phyloP scores from a whole-genome alignment of 352 stramenopile species.

The Pythium myriotylum region DNA sequence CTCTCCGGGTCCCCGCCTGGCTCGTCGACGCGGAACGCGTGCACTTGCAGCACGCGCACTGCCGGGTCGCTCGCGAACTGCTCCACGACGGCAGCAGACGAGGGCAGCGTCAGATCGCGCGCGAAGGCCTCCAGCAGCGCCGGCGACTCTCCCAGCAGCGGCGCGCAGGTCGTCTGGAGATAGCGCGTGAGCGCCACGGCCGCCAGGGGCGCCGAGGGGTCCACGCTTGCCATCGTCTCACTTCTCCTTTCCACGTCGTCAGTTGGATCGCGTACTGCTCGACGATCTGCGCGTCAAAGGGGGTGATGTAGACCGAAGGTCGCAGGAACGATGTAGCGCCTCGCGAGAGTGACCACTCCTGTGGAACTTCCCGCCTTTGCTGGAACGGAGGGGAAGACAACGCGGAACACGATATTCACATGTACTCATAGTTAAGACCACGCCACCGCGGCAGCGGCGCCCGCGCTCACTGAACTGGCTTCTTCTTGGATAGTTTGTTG shows the following conservation, averaged over 20 bases:
- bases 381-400: no score
- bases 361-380: no score
- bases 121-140: slow-evolving; percentile 50
- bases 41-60: slow-evolving; percentile 74
- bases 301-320: slow-evolving; percentile 28
- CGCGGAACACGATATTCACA: not conserved
- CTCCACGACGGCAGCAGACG: slow-evolving; percentile 49
- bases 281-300: not conserved
- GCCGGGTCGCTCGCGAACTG: slow-evolving; percentile 71
- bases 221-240: slow-evolving; percentile 27
- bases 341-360: slow-evolving; percentile 15
- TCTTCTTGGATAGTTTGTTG: slow-evolving; percentile 96
- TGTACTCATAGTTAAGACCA: slow-evolving; percentile 27
- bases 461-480: slow-evolving; percentile 59
- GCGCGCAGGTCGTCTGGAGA: slow-evolving; percentile 64
- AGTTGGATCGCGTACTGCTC: slow-evolving; percentile 19
- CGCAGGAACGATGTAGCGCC: slow-evolving; percentile 8
- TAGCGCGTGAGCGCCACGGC: slow-evolving; percentile 56
- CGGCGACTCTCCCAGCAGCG: slow-evolving; percentile 61
- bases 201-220: slow-evolving; percentile 41
- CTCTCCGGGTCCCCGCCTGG: slow-evolving; percentile 8
- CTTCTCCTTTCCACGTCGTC: slow-evolving; percentile 22
- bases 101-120: slow-evolving; percentile 38
- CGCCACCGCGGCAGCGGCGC: not conserved
- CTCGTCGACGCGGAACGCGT: slow-evolving; percentile 49